Percentiles rank a stretch among this genome's conserved stretches.
phyloP scores from a whole-genome alignment of 2,329 filamentous ascomycete genomes.

The Aspergillus melleus region DNA sequence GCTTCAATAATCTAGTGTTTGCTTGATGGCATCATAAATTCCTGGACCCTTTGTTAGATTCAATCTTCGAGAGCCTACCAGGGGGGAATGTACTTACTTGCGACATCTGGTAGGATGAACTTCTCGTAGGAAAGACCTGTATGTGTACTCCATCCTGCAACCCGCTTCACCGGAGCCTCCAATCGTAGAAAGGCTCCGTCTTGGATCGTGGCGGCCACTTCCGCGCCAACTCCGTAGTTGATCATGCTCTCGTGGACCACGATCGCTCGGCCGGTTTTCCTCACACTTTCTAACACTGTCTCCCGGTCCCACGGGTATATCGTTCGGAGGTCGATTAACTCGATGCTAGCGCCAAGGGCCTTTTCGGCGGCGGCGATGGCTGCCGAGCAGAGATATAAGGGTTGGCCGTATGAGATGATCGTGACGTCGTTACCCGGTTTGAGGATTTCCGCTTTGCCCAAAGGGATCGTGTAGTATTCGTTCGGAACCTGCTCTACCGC shows the following conservation, averaged over 20 bases:
- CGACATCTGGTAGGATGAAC: conserved; percentile 81
- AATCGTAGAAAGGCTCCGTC: conserved; percentile 80
- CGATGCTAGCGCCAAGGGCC: conserved; percentile 71
- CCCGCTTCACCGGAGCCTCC: conserved; percentile 80
- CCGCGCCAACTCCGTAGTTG: conserved; percentile 84
- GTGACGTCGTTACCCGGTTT: conserved; percentile 80
- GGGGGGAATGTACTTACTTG: conserved; percentile 62
- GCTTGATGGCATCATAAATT: conserved; percentile 70
- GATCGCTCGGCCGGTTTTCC: conserved; percentile 81
- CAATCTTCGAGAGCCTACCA: not conserved
- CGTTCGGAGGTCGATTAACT: conserved; percentile 84
- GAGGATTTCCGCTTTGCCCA: conserved; percentile 81
- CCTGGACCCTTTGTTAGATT: conserved; percentile 45
- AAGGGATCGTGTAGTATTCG: conserved; percentile 75
- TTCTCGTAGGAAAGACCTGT: conserved; percentile 76
- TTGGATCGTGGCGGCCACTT: conserved; percentile 85
- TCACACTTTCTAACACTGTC: conserved; percentile 76
- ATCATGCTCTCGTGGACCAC: conserved; percentile 93
- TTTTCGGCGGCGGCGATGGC: conserved; percentile 77
- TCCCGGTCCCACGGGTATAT: conserved; percentile 90
- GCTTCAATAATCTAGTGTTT: conserved; percentile 62
- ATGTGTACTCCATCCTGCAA: conserved; percentile 89
- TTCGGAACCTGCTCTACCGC: conserved; percentile 88
- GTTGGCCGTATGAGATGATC: conserved; percentile 84
- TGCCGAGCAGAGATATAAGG: conserved; percentile 77